A percentile compares a stretch with the other conserved stretches of the same genome.
These are phyloP conservation scores for Drechslerella coelobrocha DNA, from an alignment of 2,329 filamentous ascomycete genomes.

Conservation along the genomic window DNA sequence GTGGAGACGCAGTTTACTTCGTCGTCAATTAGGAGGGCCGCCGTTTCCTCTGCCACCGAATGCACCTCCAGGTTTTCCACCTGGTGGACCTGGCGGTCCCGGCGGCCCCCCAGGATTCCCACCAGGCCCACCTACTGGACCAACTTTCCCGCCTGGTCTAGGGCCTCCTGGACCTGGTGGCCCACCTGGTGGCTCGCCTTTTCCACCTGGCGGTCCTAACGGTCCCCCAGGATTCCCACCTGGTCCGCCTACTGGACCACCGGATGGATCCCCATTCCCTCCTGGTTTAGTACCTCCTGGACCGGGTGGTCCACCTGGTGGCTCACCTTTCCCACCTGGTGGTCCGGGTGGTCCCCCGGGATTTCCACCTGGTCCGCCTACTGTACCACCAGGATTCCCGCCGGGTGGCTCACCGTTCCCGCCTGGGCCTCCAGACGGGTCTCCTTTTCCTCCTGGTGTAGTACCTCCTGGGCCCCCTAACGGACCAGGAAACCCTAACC, in stretches of 20 bases:
- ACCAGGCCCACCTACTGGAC: background rate
- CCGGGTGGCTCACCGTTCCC: background rate
- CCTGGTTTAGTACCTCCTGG: background rate
- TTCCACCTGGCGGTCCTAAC: background rate
- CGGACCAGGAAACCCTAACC: background rate
- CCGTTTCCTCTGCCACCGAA: no score
- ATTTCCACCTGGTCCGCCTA: background rate
- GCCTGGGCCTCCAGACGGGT: background rate
- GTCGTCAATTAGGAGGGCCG: background rate
- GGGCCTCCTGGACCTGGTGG: background rate
- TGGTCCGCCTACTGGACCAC: background rate
- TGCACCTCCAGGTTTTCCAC: no score
- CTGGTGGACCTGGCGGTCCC: background rate
- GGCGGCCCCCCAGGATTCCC: background rate
- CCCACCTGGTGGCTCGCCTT: no score
- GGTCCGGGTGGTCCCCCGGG: background rate
- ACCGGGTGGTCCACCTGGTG: background rate
- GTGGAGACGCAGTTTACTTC: background rate
- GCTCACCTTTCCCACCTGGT: constrained; percentile 1
- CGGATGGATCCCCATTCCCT: background rate
- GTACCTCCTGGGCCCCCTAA: background rate
- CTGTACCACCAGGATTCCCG: background rate
- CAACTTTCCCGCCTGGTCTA: background rate
- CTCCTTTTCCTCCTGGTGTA: background rate
- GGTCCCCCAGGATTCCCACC: background rate